phyloP scores from a whole-genome alignment of 2,329 filamentous ascomycete genomes.

The Fusarium sp. region DNA sequence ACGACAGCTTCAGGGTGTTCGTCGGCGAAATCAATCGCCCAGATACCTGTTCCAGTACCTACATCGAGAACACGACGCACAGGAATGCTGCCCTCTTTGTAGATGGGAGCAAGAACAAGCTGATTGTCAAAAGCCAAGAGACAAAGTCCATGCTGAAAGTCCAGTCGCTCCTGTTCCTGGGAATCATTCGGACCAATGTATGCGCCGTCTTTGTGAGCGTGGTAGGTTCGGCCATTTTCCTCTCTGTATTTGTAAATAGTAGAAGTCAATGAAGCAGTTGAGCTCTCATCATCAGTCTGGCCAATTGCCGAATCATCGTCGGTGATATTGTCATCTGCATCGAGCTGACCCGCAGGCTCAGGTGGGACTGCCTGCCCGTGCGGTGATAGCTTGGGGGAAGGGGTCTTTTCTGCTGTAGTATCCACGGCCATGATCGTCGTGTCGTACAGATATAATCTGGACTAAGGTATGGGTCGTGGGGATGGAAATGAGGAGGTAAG shows the following conservation, averaged over 20 bases:
- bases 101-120: constrained; percentile 35
- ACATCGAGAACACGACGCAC: constrained; percentile 39
- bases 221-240: constrained; percentile 46
- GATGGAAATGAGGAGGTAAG: background rate
- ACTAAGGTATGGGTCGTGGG: background rate
- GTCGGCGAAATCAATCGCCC: constrained; percentile 44
- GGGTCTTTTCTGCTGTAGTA: background rate
- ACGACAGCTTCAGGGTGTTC: constrained; percentile 28
- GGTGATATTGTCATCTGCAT: constrained; percentile 2
- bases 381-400: background rate
- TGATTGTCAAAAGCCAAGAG: constrained; percentile 43
- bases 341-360: constrained; percentile 7
- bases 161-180: constrained; percentile 29
- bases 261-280: constrained; percentile 31
- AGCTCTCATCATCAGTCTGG: constrained; percentile 2
- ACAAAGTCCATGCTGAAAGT: constrained; percentile 40
- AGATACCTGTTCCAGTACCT: constrained; percentile 43
- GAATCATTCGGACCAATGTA: constrained; percentile 23
- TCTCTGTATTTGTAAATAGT: constrained; percentile 38
- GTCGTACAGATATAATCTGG: background rate
- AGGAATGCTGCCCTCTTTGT: background rate
- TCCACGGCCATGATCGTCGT: background rate
- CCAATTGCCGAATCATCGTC: constrained; percentile 13
- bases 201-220: constrained; percentile 41
- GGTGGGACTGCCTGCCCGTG: background rate